These are phyloP conservation scores for Oryza meridionalis DNA, from an alignment of 176 grass and related monocot genomes.

Conservation along the genomic window DNA sequence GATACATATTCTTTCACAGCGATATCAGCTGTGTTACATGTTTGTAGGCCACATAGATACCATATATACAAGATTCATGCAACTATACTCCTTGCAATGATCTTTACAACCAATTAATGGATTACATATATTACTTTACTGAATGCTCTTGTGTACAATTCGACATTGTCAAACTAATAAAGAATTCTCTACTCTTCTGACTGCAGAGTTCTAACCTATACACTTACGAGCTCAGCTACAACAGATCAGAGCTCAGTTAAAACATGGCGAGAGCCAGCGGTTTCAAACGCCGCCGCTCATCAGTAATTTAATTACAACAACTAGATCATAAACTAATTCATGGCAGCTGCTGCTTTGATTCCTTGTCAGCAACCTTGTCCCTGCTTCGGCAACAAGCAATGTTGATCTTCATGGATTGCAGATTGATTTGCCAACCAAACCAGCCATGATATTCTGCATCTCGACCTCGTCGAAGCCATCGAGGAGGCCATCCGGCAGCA, in stretches of 20 bases:
- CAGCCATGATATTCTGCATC: not conserved
- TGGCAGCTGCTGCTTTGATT: not conserved
- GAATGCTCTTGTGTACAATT: not conserved
- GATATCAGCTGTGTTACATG: conserved; percentile 21
- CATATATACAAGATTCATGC: conserved; percentile 32
- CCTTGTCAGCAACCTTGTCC: not conserved
- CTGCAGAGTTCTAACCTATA: not conserved
- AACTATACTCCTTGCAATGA: not conserved
- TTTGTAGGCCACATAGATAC: conserved; percentile 6
- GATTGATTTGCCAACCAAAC: not conserved
- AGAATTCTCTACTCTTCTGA: not conserved
- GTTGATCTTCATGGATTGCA: no score
- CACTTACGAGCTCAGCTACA: not conserved
- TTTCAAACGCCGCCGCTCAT: not conserved
- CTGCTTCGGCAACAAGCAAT: no score
- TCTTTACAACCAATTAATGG: not conserved
- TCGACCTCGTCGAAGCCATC: not conserved
- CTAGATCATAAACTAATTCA: not conserved
- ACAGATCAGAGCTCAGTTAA: not conserved
- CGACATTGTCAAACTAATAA: not conserved
- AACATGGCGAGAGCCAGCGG: not conserved
- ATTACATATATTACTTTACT: not conserved
- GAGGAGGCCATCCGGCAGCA: not conserved
- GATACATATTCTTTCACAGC: conserved; percentile 28
- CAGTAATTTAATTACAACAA: not conserved